Evolutionary conservation across 2,329 filamentous ascomycete species (phyloP).

Genomic region (Neurospora sp.): DNA sequence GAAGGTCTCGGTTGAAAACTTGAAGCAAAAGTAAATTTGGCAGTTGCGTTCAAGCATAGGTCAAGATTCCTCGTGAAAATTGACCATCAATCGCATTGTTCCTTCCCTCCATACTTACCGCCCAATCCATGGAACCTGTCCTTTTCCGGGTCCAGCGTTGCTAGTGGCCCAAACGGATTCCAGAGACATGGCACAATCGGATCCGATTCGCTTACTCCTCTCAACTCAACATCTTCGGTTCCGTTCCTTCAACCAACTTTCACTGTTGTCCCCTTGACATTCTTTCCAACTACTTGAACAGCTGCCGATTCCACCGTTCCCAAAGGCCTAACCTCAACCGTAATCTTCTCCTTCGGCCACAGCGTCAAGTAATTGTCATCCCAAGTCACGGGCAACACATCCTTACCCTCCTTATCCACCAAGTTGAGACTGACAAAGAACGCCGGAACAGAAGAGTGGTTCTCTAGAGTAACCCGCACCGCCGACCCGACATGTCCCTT

Average conservation of each 20-base stretch:
- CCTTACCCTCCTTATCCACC: constrained; percentile 31
- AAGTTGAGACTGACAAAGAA: constrained; percentile 47
- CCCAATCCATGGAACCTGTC: neutral
- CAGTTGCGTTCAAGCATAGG: neutral
- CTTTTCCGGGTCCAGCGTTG: neutral
- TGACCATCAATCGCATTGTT: neutral
- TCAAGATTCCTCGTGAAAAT: neutral
- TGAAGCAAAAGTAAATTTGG: neutral
- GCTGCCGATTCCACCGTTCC: constrained; percentile 1
- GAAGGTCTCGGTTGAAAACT: neutral
- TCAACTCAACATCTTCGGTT: neutral
- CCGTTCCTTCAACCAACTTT: neutral
- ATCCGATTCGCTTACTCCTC: too few relatives aligned
- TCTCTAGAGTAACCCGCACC: constrained; percentile 36
- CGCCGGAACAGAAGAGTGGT: constrained; percentile 41
- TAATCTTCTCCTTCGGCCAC: constrained; percentile 44
- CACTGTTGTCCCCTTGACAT: constrained; percentile 10
- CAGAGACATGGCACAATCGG: too few relatives aligned
- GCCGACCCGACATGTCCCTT: constrained; percentile 5
- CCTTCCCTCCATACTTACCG: neutral
- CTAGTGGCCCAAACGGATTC: too few relatives aligned
- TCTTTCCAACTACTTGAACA: constrained; percentile 13
- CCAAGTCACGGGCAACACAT: constrained; percentile 45
- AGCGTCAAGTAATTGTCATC: constrained; percentile 55
- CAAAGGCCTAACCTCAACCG: constrained; percentile 16